These are phyloP conservation scores for Brassica cretica DNA, from an alignment of 345 rosid genomes.

Conservation along the genomic window DNA sequence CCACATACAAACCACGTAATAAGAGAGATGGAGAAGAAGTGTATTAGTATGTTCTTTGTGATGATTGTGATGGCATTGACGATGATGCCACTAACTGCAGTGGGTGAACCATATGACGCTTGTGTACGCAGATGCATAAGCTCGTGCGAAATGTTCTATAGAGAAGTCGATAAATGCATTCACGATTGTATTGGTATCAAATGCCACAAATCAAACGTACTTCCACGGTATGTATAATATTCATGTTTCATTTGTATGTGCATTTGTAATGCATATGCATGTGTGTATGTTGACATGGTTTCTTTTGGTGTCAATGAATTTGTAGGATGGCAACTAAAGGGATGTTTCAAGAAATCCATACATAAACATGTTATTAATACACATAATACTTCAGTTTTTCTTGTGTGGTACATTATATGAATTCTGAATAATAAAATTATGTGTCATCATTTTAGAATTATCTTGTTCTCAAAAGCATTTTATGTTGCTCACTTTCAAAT, in stretches of 20 bases:
- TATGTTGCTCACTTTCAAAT: not conserved
- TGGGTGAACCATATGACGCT: not conserved
- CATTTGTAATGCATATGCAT: not conserved
- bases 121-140: not conserved
- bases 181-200: slow-evolving; percentile 7
- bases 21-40: not conserved
- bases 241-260: not conserved
- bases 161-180: not conserved
- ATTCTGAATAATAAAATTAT: not conserved
- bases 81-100: not conserved
- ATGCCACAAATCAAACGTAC: not conserved
- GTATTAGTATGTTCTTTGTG: not conserved
- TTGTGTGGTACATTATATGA: not conserved
- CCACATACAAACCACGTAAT: not conserved
- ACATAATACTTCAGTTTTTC: not conserved
- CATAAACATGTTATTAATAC: not conserved
- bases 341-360: slow-evolving; percentile 1
- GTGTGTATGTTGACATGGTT: slow-evolving; percentile 1
- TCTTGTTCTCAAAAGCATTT: not conserved
- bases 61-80: not conserved
- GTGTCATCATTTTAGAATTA: not conserved
- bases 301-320: slow-evolving; percentile 3
- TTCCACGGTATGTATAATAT: not conserved
- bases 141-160: not conserved
- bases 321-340: slow-evolving; percentile 5